Percentiles rank a stretch among this genome's conserved stretches.
Evolutionary conservation across 2,329 filamentous ascomycete genomes (phyloP).

Genomic region (Graphilbum sp.): DNA sequence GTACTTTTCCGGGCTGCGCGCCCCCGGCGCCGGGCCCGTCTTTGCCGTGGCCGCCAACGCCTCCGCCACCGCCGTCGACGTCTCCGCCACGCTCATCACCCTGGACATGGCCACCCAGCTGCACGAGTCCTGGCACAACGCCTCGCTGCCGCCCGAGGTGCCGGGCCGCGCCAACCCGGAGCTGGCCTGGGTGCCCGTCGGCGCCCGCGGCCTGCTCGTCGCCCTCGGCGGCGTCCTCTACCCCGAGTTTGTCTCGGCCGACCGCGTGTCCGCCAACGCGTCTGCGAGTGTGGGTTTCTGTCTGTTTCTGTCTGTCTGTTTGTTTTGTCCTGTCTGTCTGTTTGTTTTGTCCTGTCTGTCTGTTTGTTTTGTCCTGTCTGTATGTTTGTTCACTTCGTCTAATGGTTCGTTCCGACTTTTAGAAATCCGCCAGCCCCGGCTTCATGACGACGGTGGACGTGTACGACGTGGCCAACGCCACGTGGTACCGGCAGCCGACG

Average conservation of each 20-base stretch:
- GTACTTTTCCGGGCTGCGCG: conserved; percentile 51
- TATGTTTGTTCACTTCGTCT: no score
- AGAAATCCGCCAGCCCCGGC: conserved; percentile 47
- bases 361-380: no score
- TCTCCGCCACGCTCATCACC: conserved; percentile 41
- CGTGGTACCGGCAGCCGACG: conserved; percentile 61
- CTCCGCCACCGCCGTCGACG: conserved; percentile 22
- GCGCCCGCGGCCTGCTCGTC: conserved; percentile 57
- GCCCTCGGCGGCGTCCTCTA: conserved; percentile 59
- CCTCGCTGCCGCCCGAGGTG: conserved; percentile 30
- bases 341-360: no score
- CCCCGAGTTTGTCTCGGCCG: conserved; percentile 28
- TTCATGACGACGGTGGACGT: conserved; percentile 62
- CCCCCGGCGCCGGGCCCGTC: conserved; percentile 32
- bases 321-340: background rate
- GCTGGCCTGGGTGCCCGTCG: conserved; percentile 63
- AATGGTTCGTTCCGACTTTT: no score
- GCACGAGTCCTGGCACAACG: conserved; percentile 38
- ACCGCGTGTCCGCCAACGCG: conserved; percentile 14
- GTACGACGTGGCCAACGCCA: conserved; percentile 56
- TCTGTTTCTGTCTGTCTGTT: background rate
- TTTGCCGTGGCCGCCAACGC: conserved; percentile 18
- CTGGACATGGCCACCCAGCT: conserved; percentile 40
- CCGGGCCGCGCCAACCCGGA: conserved; percentile 45
- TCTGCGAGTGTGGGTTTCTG: conserved; percentile 22